These are phyloP conservation scores for Selaginella tamariscina DNA, from an alignment of 75 land plant genomes.

Conservation along the genomic window DNA sequence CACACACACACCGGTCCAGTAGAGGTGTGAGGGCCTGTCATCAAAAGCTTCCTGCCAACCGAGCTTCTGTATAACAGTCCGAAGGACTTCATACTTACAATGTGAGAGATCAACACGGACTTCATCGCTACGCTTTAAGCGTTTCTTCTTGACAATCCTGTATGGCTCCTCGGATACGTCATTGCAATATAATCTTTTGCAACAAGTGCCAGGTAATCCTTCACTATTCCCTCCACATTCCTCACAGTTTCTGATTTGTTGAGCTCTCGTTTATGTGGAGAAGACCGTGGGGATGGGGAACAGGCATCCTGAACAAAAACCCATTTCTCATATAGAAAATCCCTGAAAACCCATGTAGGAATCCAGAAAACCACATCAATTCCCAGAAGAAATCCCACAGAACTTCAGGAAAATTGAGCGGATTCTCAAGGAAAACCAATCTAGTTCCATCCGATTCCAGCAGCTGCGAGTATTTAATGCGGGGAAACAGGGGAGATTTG, in stretches of 20 bases:
- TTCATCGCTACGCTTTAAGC: neutral
- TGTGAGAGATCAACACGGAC: slow-evolving; percentile 22
- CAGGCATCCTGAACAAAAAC: too few relatives aligned
- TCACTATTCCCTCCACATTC: slow-evolving; percentile 5
- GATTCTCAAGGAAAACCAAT: too few relatives aligned
- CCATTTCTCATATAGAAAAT: too few relatives aligned
- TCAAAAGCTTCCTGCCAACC: slow-evolving; percentile 29
- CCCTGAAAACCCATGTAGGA: too few relatives aligned
- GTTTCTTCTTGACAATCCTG: neutral
- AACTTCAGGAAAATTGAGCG: too few relatives aligned
- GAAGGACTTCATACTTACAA: slow-evolving; percentile 31
- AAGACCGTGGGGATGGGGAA: too few relatives aligned
- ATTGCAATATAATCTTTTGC: neutral
- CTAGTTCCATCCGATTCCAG: too few relatives aligned
- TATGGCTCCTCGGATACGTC: slow-evolving; percentile 5
- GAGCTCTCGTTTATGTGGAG: too few relatives aligned
- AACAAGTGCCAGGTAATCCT: neutral
- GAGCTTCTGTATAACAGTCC: slow-evolving; percentile 21
- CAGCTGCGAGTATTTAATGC: too few relatives aligned
- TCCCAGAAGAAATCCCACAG: too few relatives aligned
- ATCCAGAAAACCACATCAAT: too few relatives aligned
- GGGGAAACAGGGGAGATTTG: too few relatives aligned
- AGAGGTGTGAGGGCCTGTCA: slow-evolving; percentile 18
- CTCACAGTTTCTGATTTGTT: slow-evolving; percentile 5
- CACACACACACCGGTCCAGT: slow-evolving; percentile 23